A percentile compares a stretch with the other conserved stretches of the same genome.
These are phyloP conservation scores for Fusarium graminum DNA, from an alignment of 2,329 filamentous ascomycete species.

Conservation along the genomic window DNA sequence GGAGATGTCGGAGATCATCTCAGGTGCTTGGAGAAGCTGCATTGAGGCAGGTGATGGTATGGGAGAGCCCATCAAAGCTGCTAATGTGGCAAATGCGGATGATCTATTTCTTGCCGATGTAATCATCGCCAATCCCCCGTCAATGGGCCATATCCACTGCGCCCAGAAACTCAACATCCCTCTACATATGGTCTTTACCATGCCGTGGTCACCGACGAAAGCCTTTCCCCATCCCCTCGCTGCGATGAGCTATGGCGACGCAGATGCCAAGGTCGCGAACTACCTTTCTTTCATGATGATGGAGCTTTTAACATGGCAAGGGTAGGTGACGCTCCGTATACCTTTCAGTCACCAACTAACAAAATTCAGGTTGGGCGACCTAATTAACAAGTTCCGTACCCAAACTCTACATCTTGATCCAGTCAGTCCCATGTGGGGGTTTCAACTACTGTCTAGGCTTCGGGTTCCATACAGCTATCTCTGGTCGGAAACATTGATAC, in stretches of 20 bases:
- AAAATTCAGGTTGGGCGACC: constrained; percentile 67
- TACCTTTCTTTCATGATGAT: constrained; percentile 62
- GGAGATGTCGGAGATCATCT: constrained; percentile 56
- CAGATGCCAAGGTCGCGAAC: constrained; percentile 44
- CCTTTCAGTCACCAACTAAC: background rate
- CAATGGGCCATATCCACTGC: constrained; percentile 66
- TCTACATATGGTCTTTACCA: constrained; percentile 68
- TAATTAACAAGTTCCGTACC: constrained; percentile 78
- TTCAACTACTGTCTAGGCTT: constrained; percentile 72
- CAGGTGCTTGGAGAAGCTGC: constrained; percentile 55
- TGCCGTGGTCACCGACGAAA: constrained; percentile 77
- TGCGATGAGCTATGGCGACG: constrained; percentile 55
- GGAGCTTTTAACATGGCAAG: constrained; percentile 82
- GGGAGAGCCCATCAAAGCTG: constrained; percentile 47
- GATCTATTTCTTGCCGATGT: constrained; percentile 65
- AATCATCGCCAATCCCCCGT: constrained; percentile 68
- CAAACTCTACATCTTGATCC: constrained; percentile 72
- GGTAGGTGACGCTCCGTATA: constrained; percentile 51
- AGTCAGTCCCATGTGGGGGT: constrained; percentile 74
- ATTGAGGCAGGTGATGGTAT: constrained; percentile 55
- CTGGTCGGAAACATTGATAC: constrained; percentile 76
- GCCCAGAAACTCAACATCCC: constrained; percentile 63
- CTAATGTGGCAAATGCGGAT: constrained; percentile 42
- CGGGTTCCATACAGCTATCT: constrained; percentile 77
- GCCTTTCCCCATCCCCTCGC: constrained; percentile 47